Conservation (phyloP, 306 rosid species). For the Trifolium dubium region DNA sequence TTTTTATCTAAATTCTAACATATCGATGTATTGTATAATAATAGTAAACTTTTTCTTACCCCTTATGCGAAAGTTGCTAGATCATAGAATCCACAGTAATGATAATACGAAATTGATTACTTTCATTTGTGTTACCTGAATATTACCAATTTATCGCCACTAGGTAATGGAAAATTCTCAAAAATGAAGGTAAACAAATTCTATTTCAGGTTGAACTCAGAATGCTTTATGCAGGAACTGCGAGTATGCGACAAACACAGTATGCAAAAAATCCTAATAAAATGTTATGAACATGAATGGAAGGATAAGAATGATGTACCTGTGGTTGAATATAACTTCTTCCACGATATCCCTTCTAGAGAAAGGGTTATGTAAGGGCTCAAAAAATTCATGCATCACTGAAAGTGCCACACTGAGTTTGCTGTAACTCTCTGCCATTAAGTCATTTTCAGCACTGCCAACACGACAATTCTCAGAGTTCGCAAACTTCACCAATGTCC, state of each 20-base stretch:
- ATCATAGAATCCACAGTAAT: conserved; percentile 19
- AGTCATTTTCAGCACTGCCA: conserved; percentile 38
- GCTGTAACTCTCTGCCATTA: conserved; percentile 59
- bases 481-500: conserved; percentile 67
- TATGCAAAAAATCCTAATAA: conserved; percentile 1
- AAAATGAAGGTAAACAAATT: background rate
- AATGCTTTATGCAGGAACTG: background rate
- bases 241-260: conserved; percentile 14
- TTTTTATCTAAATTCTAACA: background rate
- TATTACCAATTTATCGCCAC: background rate
- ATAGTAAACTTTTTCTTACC: background rate
- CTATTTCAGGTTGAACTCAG: background rate
- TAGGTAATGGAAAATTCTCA: background rate
- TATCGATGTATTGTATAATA: conserved; percentile 13
- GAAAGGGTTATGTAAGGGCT: conserved; percentile 65
- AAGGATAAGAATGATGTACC: conserved; percentile 52
- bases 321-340: conserved; percentile 66
- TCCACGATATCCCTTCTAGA: conserved; percentile 68
- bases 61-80: conserved; percentile 7
- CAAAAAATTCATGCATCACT: conserved; percentile 89
- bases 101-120: background rate
- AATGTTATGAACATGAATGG: conserved; percentile 18
- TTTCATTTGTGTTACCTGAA: background rate
- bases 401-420: conserved; percentile 79
- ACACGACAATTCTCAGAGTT: conserved; percentile 38